These are phyloP conservation scores for sunflower (Helianthus annuus) DNA, from an alignment of 129 eudicot genomes.

Conservation along the genomic window HanXRQr2.0-SUNRISE NC_035449.2:4298197-4298696, in stretches of 20 bases:
- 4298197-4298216: constrained; percentile 94
- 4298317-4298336: constrained; percentile 58
- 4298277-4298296: constrained; percentile 63
- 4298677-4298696: constrained; percentile 73
- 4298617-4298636: constrained; percentile 82
- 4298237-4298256: constrained; percentile 87
- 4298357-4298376: constrained; percentile 67
- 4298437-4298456: constrained; percentile 68
- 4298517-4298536: constrained; percentile 33
- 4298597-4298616: constrained; percentile 87
- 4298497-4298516: constrained; percentile 56
- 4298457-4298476: constrained; percentile 56
- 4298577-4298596: constrained; percentile 39
- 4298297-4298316: constrained; percentile 56
- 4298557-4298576: constrained; percentile 36
- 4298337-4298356: constrained; percentile 65
- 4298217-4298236: constrained; percentile 70
- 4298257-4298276: constrained; percentile 69
- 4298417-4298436: constrained; percentile 97
- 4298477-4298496: constrained; percentile 86
- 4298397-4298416: constrained; percentile 93
- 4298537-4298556: constrained; percentile 29
- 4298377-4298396: constrained; percentile 93
- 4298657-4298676: constrained; percentile 77
- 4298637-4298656: constrained; percentile 93